phyloP scores from a whole-genome alignment of 768 basidiomycete species.

The Ramaria rubella region DNA sequence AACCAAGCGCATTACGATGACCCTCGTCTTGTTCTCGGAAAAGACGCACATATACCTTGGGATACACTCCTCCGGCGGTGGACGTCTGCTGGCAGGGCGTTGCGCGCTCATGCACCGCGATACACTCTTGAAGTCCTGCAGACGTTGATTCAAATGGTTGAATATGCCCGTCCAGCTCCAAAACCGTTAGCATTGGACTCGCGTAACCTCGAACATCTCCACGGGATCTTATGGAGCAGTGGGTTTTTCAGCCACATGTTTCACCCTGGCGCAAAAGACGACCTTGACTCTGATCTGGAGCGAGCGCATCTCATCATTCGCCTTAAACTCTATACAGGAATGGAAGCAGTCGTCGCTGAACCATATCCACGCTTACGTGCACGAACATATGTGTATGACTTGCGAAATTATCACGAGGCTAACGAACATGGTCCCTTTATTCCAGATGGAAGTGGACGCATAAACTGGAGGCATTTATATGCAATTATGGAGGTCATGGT shows the following conservation, averaged over 20 bases:
- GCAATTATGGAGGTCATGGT: constrained; percentile 51
- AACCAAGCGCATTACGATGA: constrained; percentile 52
- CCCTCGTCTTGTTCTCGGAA: constrained; percentile 30
- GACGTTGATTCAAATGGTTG: not conserved
- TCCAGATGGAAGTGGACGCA: constrained; percentile 33
- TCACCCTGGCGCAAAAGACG: not conserved
- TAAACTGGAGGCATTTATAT: constrained; percentile 58
- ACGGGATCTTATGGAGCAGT: not conserved
- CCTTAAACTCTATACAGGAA: constrained; percentile 1
- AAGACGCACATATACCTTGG: not conserved
- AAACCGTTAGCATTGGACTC: not conserved
- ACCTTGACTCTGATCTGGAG: not conserved
- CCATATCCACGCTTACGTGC: constrained; percentile 28
- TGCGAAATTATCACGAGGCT: constrained; percentile 43
- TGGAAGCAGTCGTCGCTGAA: constrained; percentile 4
- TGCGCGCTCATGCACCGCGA: not conserved
- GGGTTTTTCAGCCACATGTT: not conserved
- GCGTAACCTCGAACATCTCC: not conserved
- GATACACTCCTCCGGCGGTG: constrained; percentile 2
- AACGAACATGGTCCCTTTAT: constrained; percentile 55
- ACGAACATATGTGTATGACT: constrained; percentile 56
- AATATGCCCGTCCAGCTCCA: not conserved
- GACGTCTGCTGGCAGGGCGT: constrained; percentile 3
- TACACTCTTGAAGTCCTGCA: not conserved
- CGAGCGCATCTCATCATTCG: constrained; percentile 1